Conservation (phyloP, 306 rosid genomes). For the Senna siamea region DNA sequence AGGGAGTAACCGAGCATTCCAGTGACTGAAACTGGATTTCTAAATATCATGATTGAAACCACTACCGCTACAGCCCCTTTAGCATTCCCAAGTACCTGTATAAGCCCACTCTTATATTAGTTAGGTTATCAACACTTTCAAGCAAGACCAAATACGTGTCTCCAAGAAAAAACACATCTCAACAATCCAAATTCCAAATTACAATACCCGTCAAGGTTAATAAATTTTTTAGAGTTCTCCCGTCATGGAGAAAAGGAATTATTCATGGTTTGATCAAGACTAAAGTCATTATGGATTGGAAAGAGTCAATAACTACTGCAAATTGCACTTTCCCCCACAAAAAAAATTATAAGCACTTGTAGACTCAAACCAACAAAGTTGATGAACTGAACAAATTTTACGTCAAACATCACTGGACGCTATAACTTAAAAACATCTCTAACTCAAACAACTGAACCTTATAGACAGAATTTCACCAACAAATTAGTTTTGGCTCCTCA, state of each 20-base stretch:
- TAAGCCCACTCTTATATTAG: slow-evolving; percentile 35
- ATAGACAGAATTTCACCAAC: background rate
- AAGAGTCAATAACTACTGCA: background rate
- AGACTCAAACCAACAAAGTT: background rate
- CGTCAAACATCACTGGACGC: background rate
- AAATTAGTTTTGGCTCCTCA: slow-evolving; percentile 1
- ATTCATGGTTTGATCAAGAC: slow-evolving; percentile 5
- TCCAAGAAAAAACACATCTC: background rate
- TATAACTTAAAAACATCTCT: background rate
- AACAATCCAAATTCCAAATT: background rate
- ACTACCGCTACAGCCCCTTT: slow-evolving; percentile 99
- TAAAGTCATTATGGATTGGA: background rate
- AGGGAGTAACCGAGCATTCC: slow-evolving; percentile 96
- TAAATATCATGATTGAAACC: slow-evolving; percentile 88
- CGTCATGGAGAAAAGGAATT: background rate
- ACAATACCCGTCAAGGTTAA: background rate
- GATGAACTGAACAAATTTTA: background rate
- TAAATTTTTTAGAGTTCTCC: background rate
- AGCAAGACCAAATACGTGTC: slow-evolving; percentile 13
- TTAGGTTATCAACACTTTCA: slow-evolving; percentile 2
- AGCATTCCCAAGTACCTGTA: slow-evolving; percentile 97
- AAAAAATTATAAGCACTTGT: background rate
- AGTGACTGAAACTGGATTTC: slow-evolving; percentile 97
- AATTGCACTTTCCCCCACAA: background rate
- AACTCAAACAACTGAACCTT: slow-evolving; percentile 18